Evolutionary conservation across 202 grass and related monocot genomes (phyloP).

Genomic region (Dendrocalamus latiflorus): DNA sequence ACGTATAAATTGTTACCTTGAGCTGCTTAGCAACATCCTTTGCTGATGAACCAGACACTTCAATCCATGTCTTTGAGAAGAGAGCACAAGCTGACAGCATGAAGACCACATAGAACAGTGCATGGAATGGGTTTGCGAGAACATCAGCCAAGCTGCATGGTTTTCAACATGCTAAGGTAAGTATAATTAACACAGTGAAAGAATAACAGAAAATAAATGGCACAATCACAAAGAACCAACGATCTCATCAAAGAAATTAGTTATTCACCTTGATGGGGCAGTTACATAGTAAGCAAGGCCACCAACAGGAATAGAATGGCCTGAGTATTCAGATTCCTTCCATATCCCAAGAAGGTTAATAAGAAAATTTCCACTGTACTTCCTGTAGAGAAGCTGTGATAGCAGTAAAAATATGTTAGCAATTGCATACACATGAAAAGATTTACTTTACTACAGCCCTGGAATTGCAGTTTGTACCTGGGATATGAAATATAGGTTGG

Average conservation of each 20-base stretch:
- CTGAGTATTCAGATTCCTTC: too few species aligned
- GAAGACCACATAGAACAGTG: slow-evolving; percentile 80
- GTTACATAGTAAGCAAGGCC: too few species aligned
- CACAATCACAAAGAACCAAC: too few species aligned
- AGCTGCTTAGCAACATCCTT: slow-evolving; percentile 90
- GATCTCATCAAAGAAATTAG: too few species aligned
- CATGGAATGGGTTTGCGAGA: slow-evolving; percentile 85
- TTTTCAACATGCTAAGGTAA: too few species aligned
- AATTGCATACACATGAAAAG: background rate
- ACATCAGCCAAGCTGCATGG: slow-evolving; percentile 52
- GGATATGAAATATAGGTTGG: slow-evolving; percentile 89
- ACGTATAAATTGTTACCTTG: slow-evolving; percentile 32
- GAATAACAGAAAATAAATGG: too few species aligned
- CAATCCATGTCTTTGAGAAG: slow-evolving; percentile 95
- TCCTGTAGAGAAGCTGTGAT: slow-evolving; percentile 71
- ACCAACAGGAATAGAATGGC: too few species aligned
- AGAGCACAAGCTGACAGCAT: slow-evolving; percentile 91
- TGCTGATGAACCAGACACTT: slow-evolving; percentile 87
- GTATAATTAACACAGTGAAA: too few species aligned
- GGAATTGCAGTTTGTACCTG: slow-evolving; percentile 41
- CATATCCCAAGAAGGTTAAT: slow-evolving; percentile 43
- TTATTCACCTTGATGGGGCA: too few species aligned
- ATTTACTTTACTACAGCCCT: slow-evolving; percentile 18
- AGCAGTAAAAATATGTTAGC: slow-evolving; percentile 25
- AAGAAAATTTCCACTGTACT: slow-evolving; percentile 77